These are phyloP conservation scores for Myriosclerotinia curreyana DNA, from an alignment of 2,329 filamentous ascomycete species.

Conservation along the genomic window DNA sequence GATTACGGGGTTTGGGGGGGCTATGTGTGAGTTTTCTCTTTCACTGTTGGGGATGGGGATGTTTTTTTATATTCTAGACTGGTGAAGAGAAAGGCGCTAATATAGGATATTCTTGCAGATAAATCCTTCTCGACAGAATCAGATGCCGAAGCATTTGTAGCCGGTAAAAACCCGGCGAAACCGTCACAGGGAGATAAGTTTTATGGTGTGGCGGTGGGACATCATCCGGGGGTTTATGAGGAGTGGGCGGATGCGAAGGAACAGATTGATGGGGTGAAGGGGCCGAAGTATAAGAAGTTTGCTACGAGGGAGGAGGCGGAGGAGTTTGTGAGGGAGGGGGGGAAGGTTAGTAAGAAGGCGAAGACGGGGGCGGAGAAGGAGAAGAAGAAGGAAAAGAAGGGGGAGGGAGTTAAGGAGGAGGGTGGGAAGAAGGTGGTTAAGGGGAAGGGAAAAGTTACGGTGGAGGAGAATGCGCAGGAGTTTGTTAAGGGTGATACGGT, in stretches of 20 bases:
- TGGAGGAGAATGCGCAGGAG: conserved; percentile 20
- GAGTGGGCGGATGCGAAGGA: conserved; percentile 67
- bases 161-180: conserved; percentile 50
- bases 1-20: conserved; percentile 60
- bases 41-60: not conserved
- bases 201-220: conserved; percentile 61
- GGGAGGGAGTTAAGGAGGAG: conserved; percentile 28
- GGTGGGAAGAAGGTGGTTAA: conserved; percentile 28
- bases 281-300: conserved; percentile 69
- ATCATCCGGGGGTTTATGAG: conserved; percentile 56
- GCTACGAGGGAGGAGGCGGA: conserved; percentile 68
- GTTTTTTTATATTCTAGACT: conserved; percentile 16
- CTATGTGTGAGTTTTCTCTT: conserved; percentile 57
- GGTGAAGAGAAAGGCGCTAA: not conserved
- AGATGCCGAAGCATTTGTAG: conserved; percentile 77
- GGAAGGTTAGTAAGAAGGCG: conserved; percentile 34
- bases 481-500: conserved; percentile 38
- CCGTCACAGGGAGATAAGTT: conserved; percentile 44
- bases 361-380: conserved; percentile 31
- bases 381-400: conserved; percentile 22
- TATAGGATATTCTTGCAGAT: conserved; percentile 49
- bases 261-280: conserved; percentile 71
- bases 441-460: conserved; percentile 7
- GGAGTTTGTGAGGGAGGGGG: conserved; percentile 60
- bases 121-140: conserved; percentile 72